A percentile compares a stretch with the other conserved stretches of the same genome.
These are phyloP conservation scores for Lodderomyces orthopsilosis DNA, from an alignment of 1,139 yeast genomes.

Conservation along the genomic window DNA sequence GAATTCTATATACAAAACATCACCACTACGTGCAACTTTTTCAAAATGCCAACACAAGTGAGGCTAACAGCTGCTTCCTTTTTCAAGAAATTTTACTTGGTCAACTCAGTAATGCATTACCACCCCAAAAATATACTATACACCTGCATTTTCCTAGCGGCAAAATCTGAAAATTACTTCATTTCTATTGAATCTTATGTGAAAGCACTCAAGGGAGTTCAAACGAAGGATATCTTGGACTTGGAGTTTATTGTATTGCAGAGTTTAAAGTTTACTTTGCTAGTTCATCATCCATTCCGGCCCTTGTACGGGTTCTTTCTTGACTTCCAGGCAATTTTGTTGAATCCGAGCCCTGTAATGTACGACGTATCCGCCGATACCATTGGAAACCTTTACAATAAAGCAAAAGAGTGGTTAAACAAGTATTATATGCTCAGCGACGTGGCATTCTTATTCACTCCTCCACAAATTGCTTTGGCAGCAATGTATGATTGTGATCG, in stretches of 20 bases:
- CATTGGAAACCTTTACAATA: slow-evolving; percentile 59
- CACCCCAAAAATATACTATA: slow-evolving; percentile 82
- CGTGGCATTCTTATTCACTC: slow-evolving; percentile 73
- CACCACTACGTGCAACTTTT: slow-evolving; percentile 48
- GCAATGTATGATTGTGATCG: slow-evolving; percentile 69
- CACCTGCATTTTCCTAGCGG: slow-evolving; percentile 87
- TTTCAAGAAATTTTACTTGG: slow-evolving; percentile 75
- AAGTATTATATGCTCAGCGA: slow-evolving; percentile 69
- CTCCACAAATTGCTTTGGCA: slow-evolving; percentile 93
- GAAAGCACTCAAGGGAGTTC: slow-evolving; percentile 61
- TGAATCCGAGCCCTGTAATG: slow-evolving; percentile 35
- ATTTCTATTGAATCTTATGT: slow-evolving; percentile 83
- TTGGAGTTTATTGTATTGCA: slow-evolving; percentile 76
- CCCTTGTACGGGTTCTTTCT: slow-evolving; percentile 90
- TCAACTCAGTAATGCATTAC: slow-evolving; percentile 77
- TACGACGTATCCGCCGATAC: slow-evolving; percentile 42
- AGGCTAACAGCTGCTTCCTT: slow-evolving; percentile 84
- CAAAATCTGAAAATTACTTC: slow-evolving; percentile 88
- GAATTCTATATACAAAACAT: slow-evolving; percentile 71
- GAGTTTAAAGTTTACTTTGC: slow-evolving; percentile 71
- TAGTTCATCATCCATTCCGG: slow-evolving; percentile 84
- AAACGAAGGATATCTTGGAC: slow-evolving; percentile 65
- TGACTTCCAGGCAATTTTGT: slow-evolving; percentile 70
- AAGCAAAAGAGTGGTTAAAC: slow-evolving; percentile 61
- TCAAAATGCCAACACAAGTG: slow-evolving; percentile 49